These are phyloP conservation scores for Athelia sp. DNA, from an alignment of 1,284 basidiomycete genomes.

Conservation along the genomic window DNA sequence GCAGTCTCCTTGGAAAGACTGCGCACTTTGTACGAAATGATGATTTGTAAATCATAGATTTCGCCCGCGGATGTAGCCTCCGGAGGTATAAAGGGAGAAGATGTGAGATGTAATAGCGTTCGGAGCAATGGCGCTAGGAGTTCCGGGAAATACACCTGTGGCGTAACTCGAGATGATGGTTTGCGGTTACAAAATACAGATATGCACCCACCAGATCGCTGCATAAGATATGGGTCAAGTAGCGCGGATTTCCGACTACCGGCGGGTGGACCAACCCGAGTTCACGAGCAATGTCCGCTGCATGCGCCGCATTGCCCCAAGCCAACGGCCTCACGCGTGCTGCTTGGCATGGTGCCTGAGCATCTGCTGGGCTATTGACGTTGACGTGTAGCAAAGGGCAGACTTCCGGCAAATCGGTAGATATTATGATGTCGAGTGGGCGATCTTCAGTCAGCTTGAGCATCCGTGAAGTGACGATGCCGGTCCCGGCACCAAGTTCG, in stretches of 20 bases:
- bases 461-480: constrained; percentile 51
- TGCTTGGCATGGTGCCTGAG: constrained; percentile 11
- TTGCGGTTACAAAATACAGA: constrained; percentile 1
- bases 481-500: constrained; percentile 73
- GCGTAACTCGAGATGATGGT: constrained; percentile 2
- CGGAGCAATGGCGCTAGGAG: constrained; percentile 67
- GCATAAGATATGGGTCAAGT: constrained; percentile 61
- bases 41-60: constrained; percentile 22
- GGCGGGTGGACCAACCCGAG: constrained; percentile 19
- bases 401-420: constrained; percentile 70
- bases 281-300: constrained; percentile 30
- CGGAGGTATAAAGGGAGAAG: constrained; percentile 33
- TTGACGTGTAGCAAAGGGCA: constrained; percentile 57
- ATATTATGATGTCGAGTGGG: constrained; percentile 38
- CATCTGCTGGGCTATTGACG: constrained; percentile 21
- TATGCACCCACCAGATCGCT: constrained; percentile 66
- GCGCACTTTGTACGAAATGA: constrained; percentile 75
- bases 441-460: constrained; percentile 24
- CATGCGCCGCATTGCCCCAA: constrained; percentile 57
- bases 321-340: constrained; percentile 49
- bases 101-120: constrained; percentile 61
- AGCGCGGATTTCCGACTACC: constrained; percentile 7
- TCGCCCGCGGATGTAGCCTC: constrained; percentile 16
- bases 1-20: constrained; percentile 72
- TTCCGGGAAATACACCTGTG: constrained; percentile 72